Percentiles rank a stretch among this genome's conserved stretches.
Conservation (phyloP, 306 rosid species). For the Vigna hirtella region DNA sequence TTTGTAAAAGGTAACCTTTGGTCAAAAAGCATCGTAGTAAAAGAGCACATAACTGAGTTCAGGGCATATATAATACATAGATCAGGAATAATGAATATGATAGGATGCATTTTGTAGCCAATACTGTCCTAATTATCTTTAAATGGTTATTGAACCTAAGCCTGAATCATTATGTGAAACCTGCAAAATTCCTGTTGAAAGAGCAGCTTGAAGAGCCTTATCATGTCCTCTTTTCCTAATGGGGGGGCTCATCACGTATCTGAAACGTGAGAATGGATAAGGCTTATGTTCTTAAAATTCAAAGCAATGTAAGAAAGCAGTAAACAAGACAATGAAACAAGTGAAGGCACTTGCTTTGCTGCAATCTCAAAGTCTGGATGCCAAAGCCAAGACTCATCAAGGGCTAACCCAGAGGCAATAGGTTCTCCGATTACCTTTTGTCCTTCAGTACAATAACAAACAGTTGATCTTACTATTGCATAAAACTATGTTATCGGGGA, state of each 20-base stretch:
- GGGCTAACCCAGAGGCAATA: slow-evolving; percentile 84
- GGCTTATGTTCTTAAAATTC: slow-evolving; percentile 35
- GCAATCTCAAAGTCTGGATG: slow-evolving; percentile 86
- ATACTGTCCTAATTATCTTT: slow-evolving; percentile 34
- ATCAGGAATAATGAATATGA: background rate
- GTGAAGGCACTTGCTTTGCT: slow-evolving; percentile 64
- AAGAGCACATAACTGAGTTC: background rate
- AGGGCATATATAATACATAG: background rate
- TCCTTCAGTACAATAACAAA: slow-evolving; percentile 58
- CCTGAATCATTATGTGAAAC: slow-evolving; percentile 49
- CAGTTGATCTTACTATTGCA: background rate
- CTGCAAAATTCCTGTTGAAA: slow-evolving; percentile 85
- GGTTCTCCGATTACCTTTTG: slow-evolving; percentile 88
- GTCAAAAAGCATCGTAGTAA: slow-evolving; percentile 26
- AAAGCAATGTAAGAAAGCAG: slow-evolving; percentile 30
- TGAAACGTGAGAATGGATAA: slow-evolving; percentile 49
- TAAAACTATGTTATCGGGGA: background rate
- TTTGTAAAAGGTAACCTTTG: slow-evolving; percentile 30
- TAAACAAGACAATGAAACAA: slow-evolving; percentile 20
- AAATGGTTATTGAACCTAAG: slow-evolving; percentile 36
- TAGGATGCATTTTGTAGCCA: background rate
- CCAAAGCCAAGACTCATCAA: slow-evolving; percentile 92
- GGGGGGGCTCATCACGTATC: slow-evolving; percentile 98
- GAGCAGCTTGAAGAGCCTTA: slow-evolving; percentile 93
- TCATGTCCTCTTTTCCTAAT: slow-evolving; percentile 81